Conservation (phyloP, 805 yeast species). For the Suhomyces sp. region DNA sequence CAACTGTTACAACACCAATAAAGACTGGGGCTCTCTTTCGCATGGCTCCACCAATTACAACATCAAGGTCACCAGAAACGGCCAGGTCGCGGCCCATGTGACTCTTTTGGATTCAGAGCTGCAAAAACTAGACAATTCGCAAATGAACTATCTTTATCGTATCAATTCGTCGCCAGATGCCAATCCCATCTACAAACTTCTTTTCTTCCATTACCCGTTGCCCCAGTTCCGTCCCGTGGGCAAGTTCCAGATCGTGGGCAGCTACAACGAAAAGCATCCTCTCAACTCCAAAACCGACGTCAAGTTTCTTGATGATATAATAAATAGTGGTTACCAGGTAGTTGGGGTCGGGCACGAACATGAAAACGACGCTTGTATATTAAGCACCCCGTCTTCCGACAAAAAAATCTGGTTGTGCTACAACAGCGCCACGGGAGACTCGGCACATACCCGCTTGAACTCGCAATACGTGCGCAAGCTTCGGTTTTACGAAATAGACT, state of each 20-base stretch:
- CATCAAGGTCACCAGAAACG: conserved; percentile 19
- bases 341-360: conserved; percentile 44
- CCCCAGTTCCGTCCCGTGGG: conserved; percentile 43
- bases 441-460: conserved; percentile 27
- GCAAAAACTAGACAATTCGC: conserved; percentile 27
- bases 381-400: conserved; percentile 15
- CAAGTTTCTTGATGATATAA: conserved; percentile 32
- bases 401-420: conserved; percentile 37
- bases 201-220: conserved; percentile 40
- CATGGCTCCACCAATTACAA: conserved; percentile 41
- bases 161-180: conserved; percentile 2
- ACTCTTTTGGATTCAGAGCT: conserved; percentile 35
- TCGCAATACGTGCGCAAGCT: conserved; percentile 28
- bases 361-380: conserved; percentile 41
- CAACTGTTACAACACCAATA: conserved; percentile 29
- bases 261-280: conserved; percentile 36
- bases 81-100: conserved; percentile 21
- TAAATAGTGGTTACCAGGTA: conserved; percentile 33
- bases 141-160: conserved; percentile 34
- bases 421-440: conserved; percentile 36
- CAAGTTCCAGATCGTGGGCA: conserved; percentile 35
- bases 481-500: conserved; percentile 34
- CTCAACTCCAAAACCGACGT: conserved; percentile 26
- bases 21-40: conserved; percentile 14
- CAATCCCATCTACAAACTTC: conserved; percentile 21